Conservation (phyloP, 2,329 filamentous ascomycete species). For the Colletotrichum lentis region DNA sequence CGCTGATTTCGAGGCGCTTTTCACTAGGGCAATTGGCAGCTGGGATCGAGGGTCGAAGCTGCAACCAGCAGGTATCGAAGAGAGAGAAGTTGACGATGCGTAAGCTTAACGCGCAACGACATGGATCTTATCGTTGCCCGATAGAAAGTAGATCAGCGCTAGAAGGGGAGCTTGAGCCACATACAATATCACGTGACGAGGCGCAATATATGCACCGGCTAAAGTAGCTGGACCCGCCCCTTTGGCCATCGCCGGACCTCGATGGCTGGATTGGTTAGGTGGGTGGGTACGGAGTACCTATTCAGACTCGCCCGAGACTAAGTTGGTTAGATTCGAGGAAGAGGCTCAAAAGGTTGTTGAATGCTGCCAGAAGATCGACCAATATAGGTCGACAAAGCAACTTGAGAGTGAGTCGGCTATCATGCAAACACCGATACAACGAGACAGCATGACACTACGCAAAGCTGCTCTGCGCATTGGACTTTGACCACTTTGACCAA, state of each 20-base stretch:
- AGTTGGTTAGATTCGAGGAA: no score
- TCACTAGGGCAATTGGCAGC: neutral
- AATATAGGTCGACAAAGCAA: no score
- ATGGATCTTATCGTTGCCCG: constrained; percentile 4
- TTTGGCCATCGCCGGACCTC: neutral
- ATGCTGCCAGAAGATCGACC: no score
- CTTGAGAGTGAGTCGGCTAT: no score
- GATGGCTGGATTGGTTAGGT: neutral
- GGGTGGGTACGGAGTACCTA: neutral
- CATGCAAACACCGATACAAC: no score
- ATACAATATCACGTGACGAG: neutral
- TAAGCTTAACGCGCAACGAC: neutral
- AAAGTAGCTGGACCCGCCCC: neutral
- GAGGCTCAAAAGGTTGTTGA: no score
- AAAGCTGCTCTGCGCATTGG: no score
- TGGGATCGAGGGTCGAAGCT: neutral
- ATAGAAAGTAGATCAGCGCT: neutral
- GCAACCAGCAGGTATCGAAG: neutral
- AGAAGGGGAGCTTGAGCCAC: neutral
- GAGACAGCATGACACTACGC: no score
- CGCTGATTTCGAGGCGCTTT: neutral
- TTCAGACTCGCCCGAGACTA: no score
- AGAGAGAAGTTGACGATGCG: neutral
- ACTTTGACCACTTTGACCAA: neutral
- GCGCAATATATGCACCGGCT: neutral